A percentile compares a stretch with the other conserved stretches of the same genome.
phyloP scores from a whole-genome alignment of 2,329 filamentous ascomycete genomes.

The Pleomassaria siparia region DNA sequence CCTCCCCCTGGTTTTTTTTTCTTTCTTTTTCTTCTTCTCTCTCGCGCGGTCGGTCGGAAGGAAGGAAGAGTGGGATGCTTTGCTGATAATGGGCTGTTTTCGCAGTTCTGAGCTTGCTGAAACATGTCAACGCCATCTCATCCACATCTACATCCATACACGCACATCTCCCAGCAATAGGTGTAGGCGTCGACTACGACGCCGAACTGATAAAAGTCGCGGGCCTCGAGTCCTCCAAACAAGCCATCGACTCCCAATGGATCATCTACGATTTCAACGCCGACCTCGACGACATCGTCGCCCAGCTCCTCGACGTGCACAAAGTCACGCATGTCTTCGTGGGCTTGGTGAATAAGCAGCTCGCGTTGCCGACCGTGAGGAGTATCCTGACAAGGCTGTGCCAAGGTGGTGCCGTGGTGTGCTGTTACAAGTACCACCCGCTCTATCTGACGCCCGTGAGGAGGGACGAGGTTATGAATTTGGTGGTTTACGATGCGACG shows the following conservation, averaged over 20 bases:
- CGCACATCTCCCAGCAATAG: not conserved
- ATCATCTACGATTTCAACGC: not conserved
- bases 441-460: not conserved
- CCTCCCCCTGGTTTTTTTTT: too few species aligned
- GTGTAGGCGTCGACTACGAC: not conserved
- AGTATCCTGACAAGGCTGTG: not conserved
- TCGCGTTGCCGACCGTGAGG: not conserved
- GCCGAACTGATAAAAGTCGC: not conserved
- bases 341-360: not conserved
- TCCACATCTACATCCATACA: not conserved
- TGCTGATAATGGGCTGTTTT: not conserved
- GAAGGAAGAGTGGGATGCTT: too few species aligned
- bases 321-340: conserved; percentile 1
- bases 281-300: not conserved
- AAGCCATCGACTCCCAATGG: not conserved
- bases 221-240: not conserved
- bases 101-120: not conserved
- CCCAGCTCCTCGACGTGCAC: not conserved
- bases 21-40: too few species aligned
- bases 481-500: not conserved
- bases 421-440: conserved; percentile 3
- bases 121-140: not conserved
- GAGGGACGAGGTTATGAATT: not conserved
- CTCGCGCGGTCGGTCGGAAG: too few species aligned
- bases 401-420: not conserved